Base-by-base conservation (phyloP, 2,329 filamentous ascomycete genomes). In the Venturia nashicola region DNA sequence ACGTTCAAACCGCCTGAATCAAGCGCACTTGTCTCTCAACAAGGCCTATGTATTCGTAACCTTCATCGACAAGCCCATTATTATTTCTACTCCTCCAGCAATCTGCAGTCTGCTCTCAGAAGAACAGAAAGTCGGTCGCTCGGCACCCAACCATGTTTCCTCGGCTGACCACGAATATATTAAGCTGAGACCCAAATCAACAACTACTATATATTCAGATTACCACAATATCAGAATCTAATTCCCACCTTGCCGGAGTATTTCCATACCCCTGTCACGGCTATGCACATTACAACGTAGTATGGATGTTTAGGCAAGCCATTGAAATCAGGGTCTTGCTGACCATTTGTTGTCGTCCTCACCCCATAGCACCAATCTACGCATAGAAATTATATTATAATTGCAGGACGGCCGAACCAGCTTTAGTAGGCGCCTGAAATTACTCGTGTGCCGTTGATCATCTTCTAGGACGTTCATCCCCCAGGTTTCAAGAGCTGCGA, bases 141-240 rank as follows among this genome's bases (percentile, higher is more conserved):
- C 48, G 48, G 48, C 48, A 16, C 23, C 48, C 23, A 18, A 54
- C n/a, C 48, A 54, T 34, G 7, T 16, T 9, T 23, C 23, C 36
- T 39, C 36, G n/a, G 46, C 46, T 51, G 16, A 27, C 46, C 23
- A 27, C 20, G 20, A 27, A 32, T 54, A 12, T 16, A 34, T 54
- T 16, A 54, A 54, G 18, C 14, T 23, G 48, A 54, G 34, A 54
- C 48, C 23, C 34, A 34, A 27, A 34, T 54, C 48, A 54, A 27
- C 11, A 54, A 54, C 11, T 34, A 59, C 57, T 59, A 59, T 59
- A 59, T 59, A 40, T 20, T 59, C 23, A 59, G 57, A 59, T 59
- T 59, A 20, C 18, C 1, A 27, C n/a, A 40, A n/a, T 20, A 34
- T 34, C 9, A 59, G 12, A 36, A 2, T 42, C 34, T 20, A 18